Conservation (phyloP, 2,329 filamentous ascomycete genomes). For the Sphaerostilbella broomeana region DNA sequence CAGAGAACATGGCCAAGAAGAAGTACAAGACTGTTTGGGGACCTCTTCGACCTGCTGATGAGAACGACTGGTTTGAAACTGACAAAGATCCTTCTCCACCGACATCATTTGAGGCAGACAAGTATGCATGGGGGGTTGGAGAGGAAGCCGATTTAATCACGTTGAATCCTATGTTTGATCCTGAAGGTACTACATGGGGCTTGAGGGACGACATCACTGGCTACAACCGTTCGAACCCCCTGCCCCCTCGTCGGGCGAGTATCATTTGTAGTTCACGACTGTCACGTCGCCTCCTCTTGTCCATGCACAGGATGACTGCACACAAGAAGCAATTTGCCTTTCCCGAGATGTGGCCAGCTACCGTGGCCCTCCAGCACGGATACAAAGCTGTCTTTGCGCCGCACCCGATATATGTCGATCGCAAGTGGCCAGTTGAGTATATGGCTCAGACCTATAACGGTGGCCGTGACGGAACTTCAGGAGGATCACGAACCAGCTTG, state of each 20-base stretch:
- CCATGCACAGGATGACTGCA: conserved; percentile 87
- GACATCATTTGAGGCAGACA: conserved; percentile 65
- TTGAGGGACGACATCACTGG: conserved; percentile 78
- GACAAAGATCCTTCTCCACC: conserved; percentile 70
- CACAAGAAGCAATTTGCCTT: conserved; percentile 85
- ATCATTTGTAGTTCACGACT: conserved; percentile 87
- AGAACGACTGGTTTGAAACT: conserved; percentile 64
- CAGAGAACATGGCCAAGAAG: conserved; percentile 29
- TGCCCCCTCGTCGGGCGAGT: conserved; percentile 66
- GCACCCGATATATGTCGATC: conserved; percentile 82
- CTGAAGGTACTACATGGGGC: conserved; percentile 78
- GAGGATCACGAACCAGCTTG: conserved; percentile 65
- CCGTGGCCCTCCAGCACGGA: conserved; percentile 81
- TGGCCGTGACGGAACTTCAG: conserved; percentile 65
- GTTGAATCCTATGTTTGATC: conserved; percentile 87
- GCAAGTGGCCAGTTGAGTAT: conserved; percentile 75
- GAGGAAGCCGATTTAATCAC: conserved; percentile 91
- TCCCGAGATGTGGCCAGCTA: conserved; percentile 93
- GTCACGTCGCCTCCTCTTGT: conserved; percentile 68
- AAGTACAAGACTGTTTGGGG: conserved; percentile 73
- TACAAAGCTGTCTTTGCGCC: conserved; percentile 88
- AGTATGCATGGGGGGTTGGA: conserved; percentile 78
- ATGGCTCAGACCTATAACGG: conserved; percentile 75
- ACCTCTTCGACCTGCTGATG: conserved; percentile 61
- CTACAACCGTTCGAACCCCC: conserved; percentile 59